Conservation (phyloP, 345 rosid genomes). For the Mallotus nudiflorus region DNA sequence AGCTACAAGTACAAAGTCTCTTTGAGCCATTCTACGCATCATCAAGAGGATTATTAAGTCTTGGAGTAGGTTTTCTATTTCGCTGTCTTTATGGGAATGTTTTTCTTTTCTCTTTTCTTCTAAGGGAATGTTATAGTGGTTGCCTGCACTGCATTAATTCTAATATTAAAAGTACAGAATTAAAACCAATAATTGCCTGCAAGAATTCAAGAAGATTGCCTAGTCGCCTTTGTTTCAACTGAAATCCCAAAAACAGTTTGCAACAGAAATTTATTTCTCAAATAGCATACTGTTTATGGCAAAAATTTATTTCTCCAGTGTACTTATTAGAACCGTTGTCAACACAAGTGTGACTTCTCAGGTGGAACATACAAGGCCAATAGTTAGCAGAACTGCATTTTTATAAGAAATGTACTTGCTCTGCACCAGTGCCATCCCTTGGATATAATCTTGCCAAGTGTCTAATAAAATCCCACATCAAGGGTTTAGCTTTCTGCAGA, state of each 20-base stretch:
- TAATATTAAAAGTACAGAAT: too few relatives aligned
- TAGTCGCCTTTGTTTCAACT: neutral
- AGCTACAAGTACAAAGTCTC: slow-evolving; percentile 13
- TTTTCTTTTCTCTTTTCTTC: neutral
- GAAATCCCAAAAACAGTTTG: neutral
- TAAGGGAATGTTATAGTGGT: neutral
- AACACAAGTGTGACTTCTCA: neutral
- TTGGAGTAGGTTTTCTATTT: neutral
- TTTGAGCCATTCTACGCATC: neutral
- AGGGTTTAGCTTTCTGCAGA: neutral
- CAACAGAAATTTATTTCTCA: slow-evolving; percentile 2
- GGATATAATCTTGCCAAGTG: neutral
- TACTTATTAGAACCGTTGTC: neutral
- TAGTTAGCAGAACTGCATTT: neutral
- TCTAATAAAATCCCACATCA: neutral
- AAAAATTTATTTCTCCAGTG: slow-evolving; percentile 4
- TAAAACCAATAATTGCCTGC: too few relatives aligned
- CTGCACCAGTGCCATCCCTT: neutral
- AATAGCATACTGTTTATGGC: neutral
- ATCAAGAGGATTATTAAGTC: neutral
- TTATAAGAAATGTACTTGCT: neutral
- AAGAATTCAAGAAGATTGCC: too few relatives aligned
- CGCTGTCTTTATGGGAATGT: neutral
- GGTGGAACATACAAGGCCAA: slow-evolving; percentile 3
- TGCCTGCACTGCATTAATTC: too few relatives aligned